Evolutionary conservation across 2,329 filamentous ascomycete genomes (phyloP).

Genomic region (Calonectria pseudoreteaudii): DNA sequence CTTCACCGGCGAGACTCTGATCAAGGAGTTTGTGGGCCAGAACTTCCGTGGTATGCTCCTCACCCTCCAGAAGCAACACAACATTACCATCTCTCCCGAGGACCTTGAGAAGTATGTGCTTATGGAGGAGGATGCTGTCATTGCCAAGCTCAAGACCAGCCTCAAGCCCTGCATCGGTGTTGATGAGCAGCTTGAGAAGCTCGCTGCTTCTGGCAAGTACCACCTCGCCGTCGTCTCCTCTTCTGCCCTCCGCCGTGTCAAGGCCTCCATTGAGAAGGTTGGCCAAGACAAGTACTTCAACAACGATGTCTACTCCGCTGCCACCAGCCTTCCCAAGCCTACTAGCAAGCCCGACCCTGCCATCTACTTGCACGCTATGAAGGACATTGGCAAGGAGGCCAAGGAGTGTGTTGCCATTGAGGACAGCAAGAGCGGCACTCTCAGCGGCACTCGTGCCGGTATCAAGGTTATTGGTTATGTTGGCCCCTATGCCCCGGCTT

Average conservation of each 20-base stretch:
- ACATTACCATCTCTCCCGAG: slow-evolving; percentile 74
- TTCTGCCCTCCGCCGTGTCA: slow-evolving; percentile 81
- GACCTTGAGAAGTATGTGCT: slow-evolving; percentile 81
- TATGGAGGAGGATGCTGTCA: slow-evolving; percentile 85
- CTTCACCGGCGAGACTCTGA: slow-evolving; percentile 84
- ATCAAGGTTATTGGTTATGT: slow-evolving; percentile 89
- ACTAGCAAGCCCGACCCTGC: slow-evolving; percentile 92
- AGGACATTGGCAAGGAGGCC: slow-evolving; percentile 77
- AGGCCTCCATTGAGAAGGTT: slow-evolving; percentile 83
- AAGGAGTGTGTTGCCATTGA: slow-evolving; percentile 84
- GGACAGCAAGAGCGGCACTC: slow-evolving; percentile 88
- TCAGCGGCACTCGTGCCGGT: slow-evolving; percentile 77
- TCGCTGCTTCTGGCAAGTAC: slow-evolving; percentile 73
- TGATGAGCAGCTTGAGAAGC: slow-evolving; percentile 73
- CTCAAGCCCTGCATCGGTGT: slow-evolving; percentile 77
- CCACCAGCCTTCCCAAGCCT: slow-evolving; percentile 80
- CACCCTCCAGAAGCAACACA: slow-evolving; percentile 79
- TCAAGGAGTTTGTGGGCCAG: slow-evolving; percentile 89
- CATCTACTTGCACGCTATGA: slow-evolving; percentile 84
- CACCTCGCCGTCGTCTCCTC: slow-evolving; percentile 84
- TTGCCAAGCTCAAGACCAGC: slow-evolving; percentile 78
- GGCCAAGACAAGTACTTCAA: slow-evolving; percentile 84
- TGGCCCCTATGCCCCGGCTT: slow-evolving; percentile 75
- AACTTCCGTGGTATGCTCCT: slow-evolving; percentile 95
- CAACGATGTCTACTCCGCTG: slow-evolving; percentile 83